Evolutionary conservation across 2,329 filamentous ascomycete genomes (phyloP).

Genomic region (Ustilaginoidea virens): DNA sequence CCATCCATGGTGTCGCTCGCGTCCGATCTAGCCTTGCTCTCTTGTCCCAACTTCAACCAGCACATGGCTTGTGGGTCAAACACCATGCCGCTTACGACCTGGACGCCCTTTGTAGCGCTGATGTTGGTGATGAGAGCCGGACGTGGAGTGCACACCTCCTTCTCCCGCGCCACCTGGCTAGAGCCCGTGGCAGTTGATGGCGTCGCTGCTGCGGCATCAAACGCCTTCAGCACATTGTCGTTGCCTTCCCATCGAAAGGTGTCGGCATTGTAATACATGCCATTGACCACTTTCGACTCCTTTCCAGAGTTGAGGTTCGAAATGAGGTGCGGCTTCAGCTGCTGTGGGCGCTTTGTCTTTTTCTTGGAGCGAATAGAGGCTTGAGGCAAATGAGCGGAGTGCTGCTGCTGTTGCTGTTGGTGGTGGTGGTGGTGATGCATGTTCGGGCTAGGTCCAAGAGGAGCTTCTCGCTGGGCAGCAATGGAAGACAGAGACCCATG

Average conservation of each 20-base stretch:
- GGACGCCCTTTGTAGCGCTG: conserved; percentile 67
- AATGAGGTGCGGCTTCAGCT: conserved; percentile 74
- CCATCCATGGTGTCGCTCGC: conserved; percentile 43
- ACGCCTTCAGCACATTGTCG: conserved; percentile 66
- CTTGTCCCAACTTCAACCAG: conserved; percentile 66
- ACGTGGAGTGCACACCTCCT: conserved; percentile 43
- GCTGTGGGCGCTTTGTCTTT: conserved; percentile 40
- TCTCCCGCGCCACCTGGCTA: conserved; percentile 34
- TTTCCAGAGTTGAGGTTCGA: conserved; percentile 63
- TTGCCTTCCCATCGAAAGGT: conserved; percentile 93
- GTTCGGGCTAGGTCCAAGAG: conserved; percentile 34
- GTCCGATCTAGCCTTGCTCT: conserved; percentile 30
- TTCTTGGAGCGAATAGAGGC: conserved; percentile 37
- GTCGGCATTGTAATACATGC: conserved; percentile 87
- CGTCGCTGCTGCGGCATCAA: conserved; percentile 49
- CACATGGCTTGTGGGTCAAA: conserved; percentile 97
- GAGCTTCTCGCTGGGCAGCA: conserved; percentile 37
- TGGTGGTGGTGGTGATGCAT: conserved; percentile 14
- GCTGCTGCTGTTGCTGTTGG: conserved; percentile 16
- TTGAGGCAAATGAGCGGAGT: conserved; percentile 23
- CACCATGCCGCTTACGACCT: conserved; percentile 95
- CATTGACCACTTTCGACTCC: conserved; percentile 65
- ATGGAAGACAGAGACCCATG: conserved; percentile 37
- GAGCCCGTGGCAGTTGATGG: conserved; percentile 27
- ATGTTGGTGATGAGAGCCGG: conserved; percentile 86